Percentiles rank a stretch among this genome's conserved stretches.
phyloP scores from a whole-genome alignment of 2,329 filamentous ascomycete genomes.

The Penicillium nordicum region DNA sequence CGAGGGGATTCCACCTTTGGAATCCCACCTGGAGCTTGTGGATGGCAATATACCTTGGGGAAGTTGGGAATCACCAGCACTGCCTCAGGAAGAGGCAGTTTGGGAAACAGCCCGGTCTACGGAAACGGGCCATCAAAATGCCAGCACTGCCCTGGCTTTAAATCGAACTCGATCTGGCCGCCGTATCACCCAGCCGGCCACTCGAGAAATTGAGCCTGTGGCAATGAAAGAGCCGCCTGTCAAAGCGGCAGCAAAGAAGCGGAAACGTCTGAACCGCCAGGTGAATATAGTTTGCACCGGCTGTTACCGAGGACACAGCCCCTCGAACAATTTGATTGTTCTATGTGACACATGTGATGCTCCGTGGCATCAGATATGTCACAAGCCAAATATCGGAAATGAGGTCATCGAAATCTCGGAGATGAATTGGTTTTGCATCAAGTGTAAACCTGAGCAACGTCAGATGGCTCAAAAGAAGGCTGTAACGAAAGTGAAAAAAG shows the following conservation, averaged over 20 bases:
- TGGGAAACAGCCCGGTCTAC: background rate
- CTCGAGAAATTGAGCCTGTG: background rate
- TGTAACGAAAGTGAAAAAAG: background rate
- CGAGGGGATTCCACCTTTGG: background rate
- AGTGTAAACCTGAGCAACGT: slow-evolving; percentile 55
- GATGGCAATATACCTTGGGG: background rate
- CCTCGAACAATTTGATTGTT: slow-evolving; percentile 73
- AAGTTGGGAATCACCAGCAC: background rate
- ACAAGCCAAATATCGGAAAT: slow-evolving; percentile 70
- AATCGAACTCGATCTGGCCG: slow-evolving; percentile 9
- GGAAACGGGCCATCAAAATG: background rate
- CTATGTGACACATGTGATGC: slow-evolving; percentile 80
- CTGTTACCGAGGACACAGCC: slow-evolving; percentile 69
- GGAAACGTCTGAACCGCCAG: slow-evolving; percentile 52
- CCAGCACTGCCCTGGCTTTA: background rate
- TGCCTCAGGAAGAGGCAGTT: background rate
- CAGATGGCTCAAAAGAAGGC: slow-evolving; percentile 27
- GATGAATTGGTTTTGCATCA: slow-evolving; percentile 68
- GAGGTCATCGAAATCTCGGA: slow-evolving; percentile 64
- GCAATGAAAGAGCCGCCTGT: background rate
- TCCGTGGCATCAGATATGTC: slow-evolving; percentile 78
- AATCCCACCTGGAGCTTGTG: background rate
- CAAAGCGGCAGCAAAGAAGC: slow-evolving; percentile 48
- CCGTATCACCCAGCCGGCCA: background rate
- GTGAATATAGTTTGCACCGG: slow-evolving; percentile 60